phyloP scores from a whole-genome alignment of 768 basidiomycete species.

The Trametes cinnabarina region DNA sequence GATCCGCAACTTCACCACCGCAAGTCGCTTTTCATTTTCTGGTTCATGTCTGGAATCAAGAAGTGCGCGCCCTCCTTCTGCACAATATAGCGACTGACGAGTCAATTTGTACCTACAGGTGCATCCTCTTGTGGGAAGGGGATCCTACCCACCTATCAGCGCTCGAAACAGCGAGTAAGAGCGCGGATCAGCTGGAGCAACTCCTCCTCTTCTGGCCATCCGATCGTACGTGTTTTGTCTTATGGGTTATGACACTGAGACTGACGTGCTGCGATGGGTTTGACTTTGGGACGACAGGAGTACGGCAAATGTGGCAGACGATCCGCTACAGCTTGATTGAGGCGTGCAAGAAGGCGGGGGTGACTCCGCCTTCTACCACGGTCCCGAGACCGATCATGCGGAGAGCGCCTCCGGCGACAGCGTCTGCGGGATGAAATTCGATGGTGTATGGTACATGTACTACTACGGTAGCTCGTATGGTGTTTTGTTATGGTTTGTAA shows the following conservation, averaged over 20 bases:
- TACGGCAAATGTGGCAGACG: constrained; percentile 8
- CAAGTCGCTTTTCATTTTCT: constrained; percentile 17
- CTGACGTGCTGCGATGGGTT: constrained; percentile 2
- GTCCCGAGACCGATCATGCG: neutral
- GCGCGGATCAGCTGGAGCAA: constrained; percentile 1
- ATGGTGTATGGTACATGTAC: too few species aligned
- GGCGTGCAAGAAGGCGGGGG: constrained; percentile 4
- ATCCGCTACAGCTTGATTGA: neutral
- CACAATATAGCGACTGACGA: neutral
- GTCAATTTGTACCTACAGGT: neutral
- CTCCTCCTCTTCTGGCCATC: constrained; percentile 13
- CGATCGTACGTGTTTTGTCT: constrained; percentile 4
- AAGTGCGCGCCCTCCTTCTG: neutral
- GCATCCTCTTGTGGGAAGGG: constrained; percentile 6
- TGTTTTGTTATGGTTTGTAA: too few species aligned
- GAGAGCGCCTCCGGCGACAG: neutral
- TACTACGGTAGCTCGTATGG: too few species aligned
- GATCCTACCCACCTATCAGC: constrained; percentile 2
- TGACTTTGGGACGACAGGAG: neutral
- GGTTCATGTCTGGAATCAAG: constrained; percentile 10
- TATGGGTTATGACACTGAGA: neutral
- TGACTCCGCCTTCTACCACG: neutral
- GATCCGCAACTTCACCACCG: constrained; percentile 5
- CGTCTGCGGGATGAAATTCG: too few species aligned
- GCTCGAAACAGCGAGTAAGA: neutral